phyloP scores from a whole-genome alignment of 768 basidiomycete genomes.

The Candolleomyces efflorescens region DNA sequence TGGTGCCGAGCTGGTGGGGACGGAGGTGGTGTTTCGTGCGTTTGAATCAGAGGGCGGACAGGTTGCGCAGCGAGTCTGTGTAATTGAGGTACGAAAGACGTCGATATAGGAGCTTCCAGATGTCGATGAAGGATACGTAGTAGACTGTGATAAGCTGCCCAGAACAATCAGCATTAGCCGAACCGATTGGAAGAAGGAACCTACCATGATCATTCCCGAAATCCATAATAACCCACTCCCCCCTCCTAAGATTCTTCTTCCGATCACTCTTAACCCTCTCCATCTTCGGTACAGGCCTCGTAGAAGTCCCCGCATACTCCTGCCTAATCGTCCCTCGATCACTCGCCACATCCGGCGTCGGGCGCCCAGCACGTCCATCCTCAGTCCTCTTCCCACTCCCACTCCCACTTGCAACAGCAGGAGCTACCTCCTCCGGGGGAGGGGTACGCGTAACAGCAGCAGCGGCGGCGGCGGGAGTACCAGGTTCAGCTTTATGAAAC shows the following conservation, averaged over 20 bases:
- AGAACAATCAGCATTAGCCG: neutral
- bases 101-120: slow-evolving; percentile 27
- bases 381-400: too few species aligned
- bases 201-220: slow-evolving; percentile 43
- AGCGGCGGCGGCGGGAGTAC: too few species aligned
- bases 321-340: neutral
- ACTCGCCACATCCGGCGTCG: too few species aligned
- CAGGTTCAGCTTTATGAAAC: neutral
- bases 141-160: slow-evolving; percentile 43
- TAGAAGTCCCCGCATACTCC: neutral
- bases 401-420: too few species aligned
- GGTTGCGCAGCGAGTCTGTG: slow-evolving; percentile 1
- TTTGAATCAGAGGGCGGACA: neutral
- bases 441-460: too few species aligned
- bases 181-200: neutral
- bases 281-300: neutral
- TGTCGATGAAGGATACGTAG: slow-evolving; percentile 51
- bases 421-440: too few species aligned
- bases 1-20: neutral
- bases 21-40: neutral
- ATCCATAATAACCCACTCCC: slow-evolving; percentile 52
- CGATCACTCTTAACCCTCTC: neutral
- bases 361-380: too few species aligned
- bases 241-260: slow-evolving; percentile 15
- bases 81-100: slow-evolving; percentile 32